Evolutionary conservation across 2,329 filamentous ascomycete species (phyloP).

Genomic region (Paecilomyces sp.): DNA sequence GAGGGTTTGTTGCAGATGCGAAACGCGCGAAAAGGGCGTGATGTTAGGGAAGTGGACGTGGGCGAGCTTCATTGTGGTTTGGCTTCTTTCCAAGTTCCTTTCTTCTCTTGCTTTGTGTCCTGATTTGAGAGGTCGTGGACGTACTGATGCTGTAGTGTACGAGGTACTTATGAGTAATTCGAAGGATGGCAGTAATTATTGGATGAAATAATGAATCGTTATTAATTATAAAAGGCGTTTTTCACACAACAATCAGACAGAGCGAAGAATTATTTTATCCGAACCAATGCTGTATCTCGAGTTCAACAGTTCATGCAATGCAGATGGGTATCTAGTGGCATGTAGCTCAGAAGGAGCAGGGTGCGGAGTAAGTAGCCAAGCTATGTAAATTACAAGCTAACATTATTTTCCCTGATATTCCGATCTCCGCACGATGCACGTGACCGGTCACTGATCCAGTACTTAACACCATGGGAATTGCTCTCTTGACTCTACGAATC

Average conservation of each 20-base stretch:
- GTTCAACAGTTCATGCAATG: not conserved
- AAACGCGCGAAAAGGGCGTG: slow-evolving; percentile 49
- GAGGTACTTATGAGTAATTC: not conserved
- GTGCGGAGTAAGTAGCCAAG: not conserved
- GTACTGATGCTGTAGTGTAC: too few relatives aligned
- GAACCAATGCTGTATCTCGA: not conserved
- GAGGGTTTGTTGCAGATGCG: slow-evolving; percentile 50
- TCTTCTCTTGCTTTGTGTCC: not conserved
- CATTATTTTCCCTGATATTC: too few relatives aligned
- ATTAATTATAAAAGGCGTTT: not conserved
- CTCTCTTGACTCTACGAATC: too few relatives aligned
- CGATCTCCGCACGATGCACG: too few relatives aligned
- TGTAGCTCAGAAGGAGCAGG: too few relatives aligned
- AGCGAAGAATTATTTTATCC: not conserved
- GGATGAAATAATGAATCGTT: not conserved
- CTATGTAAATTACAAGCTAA: not conserved
- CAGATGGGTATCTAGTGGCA: not conserved
- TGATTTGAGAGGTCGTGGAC: not conserved
- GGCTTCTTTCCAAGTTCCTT: not conserved
- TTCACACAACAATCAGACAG: not conserved
- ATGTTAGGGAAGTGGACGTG: slow-evolving; percentile 53
- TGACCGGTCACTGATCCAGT: too few relatives aligned
- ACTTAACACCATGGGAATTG: too few relatives aligned
- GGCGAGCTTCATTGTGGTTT: slow-evolving; percentile 43
- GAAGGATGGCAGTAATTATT: not conserved